Evolutionary conservation across 2,329 filamentous ascomycete species (phyloP), one percentile per base, ranked within the genome.

Genomic region (Hypoxylon sp.): DNA sequence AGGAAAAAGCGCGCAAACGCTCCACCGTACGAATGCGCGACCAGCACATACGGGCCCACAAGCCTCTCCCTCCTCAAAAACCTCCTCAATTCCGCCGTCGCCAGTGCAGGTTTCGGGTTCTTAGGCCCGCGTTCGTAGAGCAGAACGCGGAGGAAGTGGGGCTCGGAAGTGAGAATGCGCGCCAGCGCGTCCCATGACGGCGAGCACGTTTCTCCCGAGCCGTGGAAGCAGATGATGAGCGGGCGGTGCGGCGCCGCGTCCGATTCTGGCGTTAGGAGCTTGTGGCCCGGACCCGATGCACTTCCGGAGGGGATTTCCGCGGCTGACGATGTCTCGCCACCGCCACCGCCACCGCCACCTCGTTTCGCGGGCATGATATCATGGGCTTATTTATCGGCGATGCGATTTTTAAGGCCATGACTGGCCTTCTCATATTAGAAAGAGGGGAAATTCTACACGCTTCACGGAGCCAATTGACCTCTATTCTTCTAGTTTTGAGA

Each of bases 21-120:
- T 13, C 76, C 76, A 10, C 76, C 76, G 35, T 77, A 77, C n/a
- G 76, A 78, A 55, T 77, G 75, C 22, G 74, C 76, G 9, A 78
- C 55, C 1, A 77, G 71, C 3, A 77, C 56, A 37, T 73, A 78
- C n/a, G 73, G 74, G 0, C 71, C 71, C 3, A 14, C 13, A 0
- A 75, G 46, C 1, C 39, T 14, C 22, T 61, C 29, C 22, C n/a
- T 42, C 37, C 8, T 44, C 24, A 77, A 53, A 26, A 72, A 72
- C 8, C 56, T 56, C 35, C 66, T 55, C 54, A 78, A 63, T 22
- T 70, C 57, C n/a, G 55, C 56, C 3, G 73, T 70, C 9, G 73
- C 69, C 11, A 47, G 47, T 8, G 54, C 47, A 0, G 72, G 67
- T 9, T 42, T 60, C 22, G 63, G 61, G 24, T 72, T 72, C 1